These are phyloP conservation scores for Brassica incana DNA, from an alignment of 345 rosid genomes.

Conservation along the genomic window DNA sequence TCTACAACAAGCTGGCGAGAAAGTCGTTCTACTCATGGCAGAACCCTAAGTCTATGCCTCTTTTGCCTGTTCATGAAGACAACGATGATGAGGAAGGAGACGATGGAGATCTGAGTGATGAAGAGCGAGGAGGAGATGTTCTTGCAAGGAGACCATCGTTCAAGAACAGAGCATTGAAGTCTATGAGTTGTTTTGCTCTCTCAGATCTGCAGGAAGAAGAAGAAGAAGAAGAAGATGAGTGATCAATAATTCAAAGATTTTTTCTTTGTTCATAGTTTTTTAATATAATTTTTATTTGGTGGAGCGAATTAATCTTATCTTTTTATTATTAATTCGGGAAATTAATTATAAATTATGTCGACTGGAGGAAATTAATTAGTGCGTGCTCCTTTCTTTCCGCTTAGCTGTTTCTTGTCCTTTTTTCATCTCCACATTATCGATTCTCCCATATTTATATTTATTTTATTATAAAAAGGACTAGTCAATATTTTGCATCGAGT, in stretches of 20 bases:
- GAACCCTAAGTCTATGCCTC: slow-evolving; percentile 1
- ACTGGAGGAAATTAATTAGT: not conserved
- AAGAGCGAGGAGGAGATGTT: not conserved
- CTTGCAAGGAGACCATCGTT: not conserved
- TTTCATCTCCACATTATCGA: not conserved
- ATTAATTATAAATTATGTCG: not conserved
- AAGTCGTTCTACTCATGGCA: not conserved
- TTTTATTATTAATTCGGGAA: not conserved
- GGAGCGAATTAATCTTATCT: not conserved
- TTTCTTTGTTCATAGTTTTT: not conserved
- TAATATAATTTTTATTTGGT: not conserved
- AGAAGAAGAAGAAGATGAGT: not conserved
- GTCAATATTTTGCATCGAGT: not conserved
- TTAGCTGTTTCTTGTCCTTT: not conserved
- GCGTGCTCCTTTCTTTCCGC: not conserved
- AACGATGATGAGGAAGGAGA: not conserved
- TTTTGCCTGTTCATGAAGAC: not conserved
- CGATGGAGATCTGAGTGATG: not conserved
- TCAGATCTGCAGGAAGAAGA: slow-evolving; percentile 1
- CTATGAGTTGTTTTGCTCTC: not conserved
- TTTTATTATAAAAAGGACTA: not conserved
- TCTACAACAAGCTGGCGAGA: not conserved
- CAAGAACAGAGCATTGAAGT: not conserved
- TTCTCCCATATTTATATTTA: not conserved
- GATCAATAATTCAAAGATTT: not conserved